Conservation (phyloP, 192 early-diverging fungal species). For the Coemansia sp. region DNA sequence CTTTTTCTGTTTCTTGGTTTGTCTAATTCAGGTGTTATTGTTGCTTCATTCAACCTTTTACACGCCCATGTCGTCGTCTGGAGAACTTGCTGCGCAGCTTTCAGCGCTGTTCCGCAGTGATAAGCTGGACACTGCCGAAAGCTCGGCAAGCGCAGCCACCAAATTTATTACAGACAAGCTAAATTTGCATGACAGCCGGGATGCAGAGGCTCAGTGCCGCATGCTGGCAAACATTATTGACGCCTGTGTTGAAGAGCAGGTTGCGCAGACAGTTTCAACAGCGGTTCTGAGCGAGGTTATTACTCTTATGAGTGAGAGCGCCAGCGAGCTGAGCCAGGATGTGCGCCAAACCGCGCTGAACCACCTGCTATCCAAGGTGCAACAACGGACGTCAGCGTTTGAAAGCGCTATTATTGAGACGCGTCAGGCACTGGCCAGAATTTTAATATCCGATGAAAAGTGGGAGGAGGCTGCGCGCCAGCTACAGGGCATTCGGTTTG, state of each 20-base stretch:
- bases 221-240: slow-evolving; percentile 40
- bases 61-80: slow-evolving; percentile 11
- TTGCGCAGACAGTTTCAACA: slow-evolving; percentile 74
- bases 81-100: slow-evolving; percentile 28
- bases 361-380: slow-evolving; percentile 69
- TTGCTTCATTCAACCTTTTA: background rate
- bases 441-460: slow-evolving; percentile 71
- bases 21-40: too few species aligned
- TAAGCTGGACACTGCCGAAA: slow-evolving; percentile 11
- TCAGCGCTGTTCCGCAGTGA: slow-evolving; percentile 31
- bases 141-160: slow-evolving; percentile 3
- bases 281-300: slow-evolving; percentile 76
- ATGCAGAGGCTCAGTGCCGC: slow-evolving; percentile 14
- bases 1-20: background rate
- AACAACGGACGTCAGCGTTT: slow-evolving; percentile 78
- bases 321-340: slow-evolving; percentile 35
- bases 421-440: slow-evolving; percentile 71
- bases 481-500: slow-evolving; percentile 86
- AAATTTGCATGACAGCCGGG: background rate
- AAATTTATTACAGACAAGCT: slow-evolving; percentile 19
- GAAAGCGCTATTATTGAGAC: slow-evolving; percentile 62
- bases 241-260: slow-evolving; percentile 62
- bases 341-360: slow-evolving; percentile 61
- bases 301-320: slow-evolving; percentile 54
- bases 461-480: slow-evolving; percentile 85